Evolutionary conservation across 768 basidiomycete genomes (phyloP), one percentile per base, ranked within the genome.

Genomic region (Saitozyma podzolica): DNA sequence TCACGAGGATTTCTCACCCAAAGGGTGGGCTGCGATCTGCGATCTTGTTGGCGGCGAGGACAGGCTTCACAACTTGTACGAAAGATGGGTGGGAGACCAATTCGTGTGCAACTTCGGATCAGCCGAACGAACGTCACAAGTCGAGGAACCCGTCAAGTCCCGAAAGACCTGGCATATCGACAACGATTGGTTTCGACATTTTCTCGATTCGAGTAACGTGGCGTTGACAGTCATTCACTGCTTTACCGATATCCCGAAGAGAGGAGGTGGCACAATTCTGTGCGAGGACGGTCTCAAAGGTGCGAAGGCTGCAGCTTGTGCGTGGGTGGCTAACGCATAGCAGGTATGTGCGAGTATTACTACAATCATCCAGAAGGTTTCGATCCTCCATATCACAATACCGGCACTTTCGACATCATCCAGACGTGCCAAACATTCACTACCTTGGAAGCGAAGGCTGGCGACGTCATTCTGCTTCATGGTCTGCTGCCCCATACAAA

Each of bases 201-300:
- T 68, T 54, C 52, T 68, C 3, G 67, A 68, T 49, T 68, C 67
- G 6, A 50, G 39, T 19, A 60, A 60, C 19, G 65, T 54, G 40
- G 67, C 67, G 13, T 40, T 68, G 48, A 65, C 64, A 20, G 48
- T 68, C 49, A 68, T 68, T 45, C 64, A 68, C 54, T n/a, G n/a
- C n/a, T n/a, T n/a, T n/a, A n/a, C n/a, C n/a, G n/a, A n/a, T n/a
- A n/a, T n/a, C n/a, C n/a, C n/a, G n/a, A n/a, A n/a, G n/a, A n/a
- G n/a, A n/a, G n/a, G n/a, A n/a, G n/a, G n/a, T n/a, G n/a, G n/a
- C n/a, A n/a, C n/a, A n/a, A n/a, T n/a, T n/a, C n/a, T n/a, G n/a
- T n/a, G n/a, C n/a, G n/a, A n/a, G n/a, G 65, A 64, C n/a, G n/a
- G n/a, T n/a, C n/a, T n/a, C n/a, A n/a, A n/a, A n/a, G n/a, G n/a